These are phyloP conservation scores for Eucalyptus marginata DNA, from an alignment of 345 rosid genomes.

Conservation along the genomic window DNA sequence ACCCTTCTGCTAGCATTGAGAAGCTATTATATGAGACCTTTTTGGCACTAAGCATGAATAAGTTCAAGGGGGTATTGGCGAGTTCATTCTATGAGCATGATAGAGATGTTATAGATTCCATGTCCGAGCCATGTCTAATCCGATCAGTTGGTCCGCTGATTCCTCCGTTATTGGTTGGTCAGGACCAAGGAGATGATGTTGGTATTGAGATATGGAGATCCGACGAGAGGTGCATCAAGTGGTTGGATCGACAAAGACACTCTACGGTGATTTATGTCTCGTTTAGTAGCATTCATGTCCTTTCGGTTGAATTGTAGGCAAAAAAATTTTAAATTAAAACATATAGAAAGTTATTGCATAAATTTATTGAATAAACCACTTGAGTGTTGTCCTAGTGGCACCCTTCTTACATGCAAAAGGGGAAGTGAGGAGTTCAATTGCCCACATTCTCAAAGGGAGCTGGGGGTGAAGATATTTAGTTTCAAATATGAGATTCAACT, in stretches of 20 bases:
- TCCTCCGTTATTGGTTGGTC: not conserved
- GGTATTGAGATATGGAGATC: not conserved
- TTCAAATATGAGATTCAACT: not conserved
- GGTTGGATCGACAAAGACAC: not conserved
- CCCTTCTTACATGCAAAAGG: no score
- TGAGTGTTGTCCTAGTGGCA: not conserved
- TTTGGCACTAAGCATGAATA: no score
- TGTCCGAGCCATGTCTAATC: not conserved
- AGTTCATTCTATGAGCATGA: not conserved
- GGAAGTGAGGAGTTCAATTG: not conserved
- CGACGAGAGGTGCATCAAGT: accelerated
- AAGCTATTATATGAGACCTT: no score
- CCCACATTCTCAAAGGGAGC: not conserved
- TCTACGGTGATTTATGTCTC: not conserved
- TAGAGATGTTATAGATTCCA: not conserved
- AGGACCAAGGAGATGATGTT: not conserved
- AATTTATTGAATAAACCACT: not conserved
- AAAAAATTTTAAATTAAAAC: not conserved
- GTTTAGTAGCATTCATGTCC: not conserved
- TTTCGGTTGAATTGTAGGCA: not conserved
- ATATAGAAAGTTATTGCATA: not conserved
- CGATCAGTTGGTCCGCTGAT: not conserved
- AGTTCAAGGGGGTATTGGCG: not conserved
- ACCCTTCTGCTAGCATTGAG: not conserved
- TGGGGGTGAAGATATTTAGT: not conserved